Conservation (phyloP, 225 moss, liverwort and hornwort species). For the Pleurozium schreberi region DNA sequence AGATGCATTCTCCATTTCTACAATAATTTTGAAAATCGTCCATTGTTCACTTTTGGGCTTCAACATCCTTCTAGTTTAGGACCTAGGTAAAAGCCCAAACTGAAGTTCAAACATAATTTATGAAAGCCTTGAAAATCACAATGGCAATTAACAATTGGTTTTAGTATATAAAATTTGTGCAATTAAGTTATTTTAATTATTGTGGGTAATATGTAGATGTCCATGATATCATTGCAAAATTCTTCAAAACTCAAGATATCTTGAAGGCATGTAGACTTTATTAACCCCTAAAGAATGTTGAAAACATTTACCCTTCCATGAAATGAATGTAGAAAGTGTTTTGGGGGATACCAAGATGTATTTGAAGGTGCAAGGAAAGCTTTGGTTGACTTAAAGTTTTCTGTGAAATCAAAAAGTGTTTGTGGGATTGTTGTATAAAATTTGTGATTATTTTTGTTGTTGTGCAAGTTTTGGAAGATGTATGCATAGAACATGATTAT, state of each 20-base stretch:
- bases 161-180: not conserved
- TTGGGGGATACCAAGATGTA: no score
- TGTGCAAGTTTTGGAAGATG: no score
- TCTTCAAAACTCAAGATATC: not conserved
- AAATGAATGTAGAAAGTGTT: no score
- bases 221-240: not conserved
- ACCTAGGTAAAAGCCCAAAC: accelerated
- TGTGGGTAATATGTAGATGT: not conserved
- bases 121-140: not conserved
- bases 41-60: accelerated
- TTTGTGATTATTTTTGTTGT: no score
- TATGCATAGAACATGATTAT: no score
- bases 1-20: not conserved
- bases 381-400: no score
- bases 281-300: no score
- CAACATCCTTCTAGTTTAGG: accelerated
- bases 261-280: not conserved
- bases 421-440: no score
- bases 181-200: not conserved
- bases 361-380: not conserved
- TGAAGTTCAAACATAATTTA: not conserved
- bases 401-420: no score
- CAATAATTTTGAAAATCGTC: not conserved
- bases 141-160: no score
- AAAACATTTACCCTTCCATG: no score